These are phyloP conservation scores for Leccinum subtestaceum DNA, from an alignment of 768 basidiomycete species.

Conservation along the genomic window DNA sequence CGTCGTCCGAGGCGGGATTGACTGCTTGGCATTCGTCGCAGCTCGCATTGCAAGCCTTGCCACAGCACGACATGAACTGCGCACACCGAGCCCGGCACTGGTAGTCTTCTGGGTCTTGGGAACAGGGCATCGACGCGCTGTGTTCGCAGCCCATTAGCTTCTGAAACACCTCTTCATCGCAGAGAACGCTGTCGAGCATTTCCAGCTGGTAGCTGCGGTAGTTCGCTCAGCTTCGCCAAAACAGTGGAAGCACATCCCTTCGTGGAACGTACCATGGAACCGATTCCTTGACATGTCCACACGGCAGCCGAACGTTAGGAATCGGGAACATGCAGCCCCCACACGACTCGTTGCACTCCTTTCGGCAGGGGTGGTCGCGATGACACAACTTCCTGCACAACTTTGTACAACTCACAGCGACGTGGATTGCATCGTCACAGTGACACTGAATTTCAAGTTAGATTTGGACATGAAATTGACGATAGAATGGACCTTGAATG, in stretches of 20 bases:
- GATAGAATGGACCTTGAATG: conserved; percentile 45
- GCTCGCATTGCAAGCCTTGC: conserved; percentile 43
- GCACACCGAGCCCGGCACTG: conserved; percentile 44
- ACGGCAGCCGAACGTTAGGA: conserved; percentile 48
- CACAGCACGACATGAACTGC: conserved; percentile 50
- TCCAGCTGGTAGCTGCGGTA: conserved; percentile 44
- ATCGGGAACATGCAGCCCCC: conserved; percentile 56
- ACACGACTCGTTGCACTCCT: conserved; percentile 50
- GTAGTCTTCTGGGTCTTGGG: conserved; percentile 38
- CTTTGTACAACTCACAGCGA: conserved; percentile 44
- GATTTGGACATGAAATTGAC: not conserved
- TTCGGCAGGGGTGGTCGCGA: conserved; percentile 56
- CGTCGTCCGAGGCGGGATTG: not conserved
- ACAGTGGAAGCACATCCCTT: not conserved
- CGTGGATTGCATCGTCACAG: conserved; percentile 54
- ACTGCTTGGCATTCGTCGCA: conserved; percentile 50
- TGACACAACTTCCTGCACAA: conserved; percentile 52
- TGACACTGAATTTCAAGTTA: conserved; percentile 46
- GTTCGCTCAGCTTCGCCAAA: not conserved
- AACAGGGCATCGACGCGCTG: conserved; percentile 44
- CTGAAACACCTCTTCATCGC: conserved; percentile 43
- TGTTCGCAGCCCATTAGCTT: conserved; percentile 55
- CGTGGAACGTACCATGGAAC: conserved; percentile 47
- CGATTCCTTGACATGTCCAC: conserved; percentile 46
- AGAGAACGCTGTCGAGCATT: conserved; percentile 41